Percentiles rank a stretch among this genome's conserved stretches.
phyloP scores from a whole-genome alignment of 768 basidiomycete species.

The Leccinum aurantiacum region DNA sequence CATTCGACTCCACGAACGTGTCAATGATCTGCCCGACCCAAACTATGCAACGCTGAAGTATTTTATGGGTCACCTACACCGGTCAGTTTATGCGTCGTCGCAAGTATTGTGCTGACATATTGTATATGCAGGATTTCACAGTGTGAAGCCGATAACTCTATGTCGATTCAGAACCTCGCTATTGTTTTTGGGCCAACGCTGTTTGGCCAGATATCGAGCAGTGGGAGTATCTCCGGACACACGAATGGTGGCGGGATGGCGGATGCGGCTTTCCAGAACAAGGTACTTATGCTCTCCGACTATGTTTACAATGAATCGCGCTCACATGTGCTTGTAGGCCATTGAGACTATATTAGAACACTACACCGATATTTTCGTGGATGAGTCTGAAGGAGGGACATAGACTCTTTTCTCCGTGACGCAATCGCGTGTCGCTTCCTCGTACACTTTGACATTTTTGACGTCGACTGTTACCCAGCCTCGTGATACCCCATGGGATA shows the following conservation, averaged over 20 bases:
- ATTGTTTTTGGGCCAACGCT: slow-evolving; percentile 99
- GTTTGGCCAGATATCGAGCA: slow-evolving; percentile 66
- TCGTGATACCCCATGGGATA: slow-evolving; percentile 28
- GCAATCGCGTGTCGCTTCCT: neutral
- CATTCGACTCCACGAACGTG: slow-evolving; percentile 93
- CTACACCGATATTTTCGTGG: slow-evolving; percentile 95
- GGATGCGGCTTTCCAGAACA: slow-evolving; percentile 71
- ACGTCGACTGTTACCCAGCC: slow-evolving; percentile 24
- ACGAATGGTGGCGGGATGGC: slow-evolving; percentile 57
- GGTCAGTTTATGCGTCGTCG: slow-evolving; percentile 44
- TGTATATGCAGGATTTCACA: slow-evolving; percentile 63
- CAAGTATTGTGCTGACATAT: slow-evolving; percentile 9
- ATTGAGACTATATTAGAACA: slow-evolving; percentile 94
- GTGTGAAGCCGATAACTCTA: slow-evolving; percentile 77
- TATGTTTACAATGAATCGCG: neutral
- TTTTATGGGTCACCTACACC: slow-evolving; percentile 91
- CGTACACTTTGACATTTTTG: neutral
- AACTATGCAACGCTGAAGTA: slow-evolving; percentile 97
- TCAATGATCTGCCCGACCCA: slow-evolving; percentile 97
- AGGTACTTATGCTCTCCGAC: slow-evolving; percentile 39
- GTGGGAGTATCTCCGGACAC: slow-evolving; percentile 45
- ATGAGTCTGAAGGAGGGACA: slow-evolving; percentile 60
- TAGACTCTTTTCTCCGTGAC: slow-evolving; percentile 13
- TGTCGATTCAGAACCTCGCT: slow-evolving; percentile 90
- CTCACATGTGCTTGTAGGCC: slow-evolving; percentile 50